Conservation (phyloP, 2,329 filamentous ascomycete species). For the Fusarium sp. region DNA sequence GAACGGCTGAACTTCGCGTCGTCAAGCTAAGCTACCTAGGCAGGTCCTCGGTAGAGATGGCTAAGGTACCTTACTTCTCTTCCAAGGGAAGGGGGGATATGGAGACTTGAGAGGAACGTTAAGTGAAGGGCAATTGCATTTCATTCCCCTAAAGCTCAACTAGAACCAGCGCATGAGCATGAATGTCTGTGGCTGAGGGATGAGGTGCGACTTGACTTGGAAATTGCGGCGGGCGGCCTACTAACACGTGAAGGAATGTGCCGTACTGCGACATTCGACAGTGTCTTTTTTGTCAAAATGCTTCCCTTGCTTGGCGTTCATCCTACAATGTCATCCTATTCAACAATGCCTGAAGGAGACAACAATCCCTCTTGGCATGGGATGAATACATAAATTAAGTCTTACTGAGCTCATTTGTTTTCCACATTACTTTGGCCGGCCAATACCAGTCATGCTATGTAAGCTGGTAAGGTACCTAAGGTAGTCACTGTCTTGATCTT, state of each 20-base stretch:
- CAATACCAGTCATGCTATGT: neutral
- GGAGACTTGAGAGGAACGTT: neutral
- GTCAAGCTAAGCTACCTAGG: neutral
- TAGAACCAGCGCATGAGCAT: constrained; percentile 13
- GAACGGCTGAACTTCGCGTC: constrained; percentile 25
- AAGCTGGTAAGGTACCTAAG: too few relatives aligned
- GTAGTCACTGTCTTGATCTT: neutral
- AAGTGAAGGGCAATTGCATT: constrained; percentile 16
- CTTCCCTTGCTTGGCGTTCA: constrained; percentile 41
- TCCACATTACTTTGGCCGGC: neutral
- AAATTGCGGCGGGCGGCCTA: constrained; percentile 30
- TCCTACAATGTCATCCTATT: neutral
- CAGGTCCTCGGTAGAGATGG: neutral
- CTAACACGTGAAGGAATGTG: constrained; percentile 43
- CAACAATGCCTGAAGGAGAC: neutral
- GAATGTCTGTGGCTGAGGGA: constrained; percentile 35
- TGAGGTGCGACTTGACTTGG: constrained; percentile 27
- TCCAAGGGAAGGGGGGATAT: constrained; percentile 2
- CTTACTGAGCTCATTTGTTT: neutral
- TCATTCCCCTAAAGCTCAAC: constrained; percentile 18
- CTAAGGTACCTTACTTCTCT: neutral
- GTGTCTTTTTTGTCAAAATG: constrained; percentile 32
- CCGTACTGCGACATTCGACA: constrained; percentile 27
- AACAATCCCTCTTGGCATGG: neutral
- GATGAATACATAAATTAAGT: neutral